Base-by-base conservation (phyloP, 495 filamentous ascomycete species). In the Coniosporium apollinis region DNA sequence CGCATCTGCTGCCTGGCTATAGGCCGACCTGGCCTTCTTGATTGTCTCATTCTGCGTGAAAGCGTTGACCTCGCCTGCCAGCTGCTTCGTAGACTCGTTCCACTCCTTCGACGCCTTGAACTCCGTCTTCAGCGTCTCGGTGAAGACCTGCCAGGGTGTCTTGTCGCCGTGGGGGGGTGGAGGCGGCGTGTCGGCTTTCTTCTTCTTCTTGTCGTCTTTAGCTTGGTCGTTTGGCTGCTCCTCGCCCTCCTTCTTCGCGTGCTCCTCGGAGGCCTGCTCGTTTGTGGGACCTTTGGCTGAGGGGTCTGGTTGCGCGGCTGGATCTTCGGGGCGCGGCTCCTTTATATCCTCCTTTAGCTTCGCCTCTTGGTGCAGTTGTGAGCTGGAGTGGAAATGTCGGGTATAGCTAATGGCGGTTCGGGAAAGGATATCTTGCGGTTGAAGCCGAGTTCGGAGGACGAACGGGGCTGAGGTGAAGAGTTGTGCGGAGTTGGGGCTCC, bases 101-200 rank as follows among this genome's bases (percentile, higher is more conserved):
- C 91, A 97, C 57, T 97, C 89, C 54, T 96, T 92, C 13, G 89
- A 96, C 19, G 85, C 80, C 52, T 94, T 86, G 59, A 97, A 89
- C 52, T 96, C 89, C 33, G 66, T 64, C 49, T 82, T 72, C 54
- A 97, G 71, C 36, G 89, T 97, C 47, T 97, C 89, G 41, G 82
- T 80, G 65, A 97, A 97, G 25, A 97, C 89, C 57, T 94, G 83
- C 82, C 89, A 94, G 21, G 89, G 89, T 5, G 87, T 81, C 62
- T 97, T 97, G 59, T 92, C 83, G 41, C 89, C 91, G 48, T 97
- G 91, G 5, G 89, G 89, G 15, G 89, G 87, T 5, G 87, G 91
- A 15, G 81, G 79, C 5, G 89, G 79, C 37, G 65, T 58, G 17
- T 66, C 59, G n/a, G 73, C 63, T 41, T 87, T 75, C 54, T 86